A percentile compares a stretch with the other conserved stretches of the same genome.
phyloP scores from a whole-genome alignment of 1,284 basidiomycete genomes.

The Phylloboletellus chloephorus region DNA sequence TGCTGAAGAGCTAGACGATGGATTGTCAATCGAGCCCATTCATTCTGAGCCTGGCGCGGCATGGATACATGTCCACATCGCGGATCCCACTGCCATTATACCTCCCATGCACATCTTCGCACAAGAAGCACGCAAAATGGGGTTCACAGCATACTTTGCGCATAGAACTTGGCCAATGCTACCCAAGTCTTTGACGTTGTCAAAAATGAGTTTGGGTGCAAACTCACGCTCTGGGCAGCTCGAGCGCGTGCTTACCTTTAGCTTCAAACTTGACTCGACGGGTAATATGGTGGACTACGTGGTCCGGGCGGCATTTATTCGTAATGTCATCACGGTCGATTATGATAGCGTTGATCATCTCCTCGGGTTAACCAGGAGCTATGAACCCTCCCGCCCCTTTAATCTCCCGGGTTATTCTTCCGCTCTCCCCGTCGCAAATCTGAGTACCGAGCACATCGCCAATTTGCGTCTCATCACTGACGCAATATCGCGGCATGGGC shows the following conservation, averaged over 20 bases:
- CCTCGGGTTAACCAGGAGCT: conserved; percentile 30
- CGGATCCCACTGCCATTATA: conserved; percentile 86
- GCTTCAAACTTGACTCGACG: conserved; percentile 57
- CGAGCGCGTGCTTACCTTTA: conserved; percentile 75
- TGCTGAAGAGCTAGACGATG: conserved; percentile 93
- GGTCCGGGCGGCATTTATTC: conserved; percentile 68
- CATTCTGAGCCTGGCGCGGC: conserved; percentile 49
- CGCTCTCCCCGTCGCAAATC: conserved; percentile 2
- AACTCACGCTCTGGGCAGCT: conserved; percentile 33
- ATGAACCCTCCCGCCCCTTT: conserved; percentile 42
- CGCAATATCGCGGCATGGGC: conserved; percentile 21
- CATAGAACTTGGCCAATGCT: conserved; percentile 69
- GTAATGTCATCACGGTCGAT: conserved; percentile 59
- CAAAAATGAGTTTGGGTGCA: conserved; percentile 54
- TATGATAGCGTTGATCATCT: conserved; percentile 69
- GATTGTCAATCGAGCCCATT: conserved; percentile 74
- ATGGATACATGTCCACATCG: conserved; percentile 93
- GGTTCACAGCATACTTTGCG: conserved; percentile 57
- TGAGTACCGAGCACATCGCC: conserved; percentile 41
- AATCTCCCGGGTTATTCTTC: conserved; percentile 9
- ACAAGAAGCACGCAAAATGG: conserved; percentile 47
- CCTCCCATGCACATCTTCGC: conserved; percentile 62
- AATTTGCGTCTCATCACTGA: conserved; percentile 18
- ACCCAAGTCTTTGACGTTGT: conserved; percentile 47
- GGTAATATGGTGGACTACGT: conserved; percentile 71